Base-by-base conservation (phyloP, 345 rosid species). In the Ceriops decandra region DNA sequence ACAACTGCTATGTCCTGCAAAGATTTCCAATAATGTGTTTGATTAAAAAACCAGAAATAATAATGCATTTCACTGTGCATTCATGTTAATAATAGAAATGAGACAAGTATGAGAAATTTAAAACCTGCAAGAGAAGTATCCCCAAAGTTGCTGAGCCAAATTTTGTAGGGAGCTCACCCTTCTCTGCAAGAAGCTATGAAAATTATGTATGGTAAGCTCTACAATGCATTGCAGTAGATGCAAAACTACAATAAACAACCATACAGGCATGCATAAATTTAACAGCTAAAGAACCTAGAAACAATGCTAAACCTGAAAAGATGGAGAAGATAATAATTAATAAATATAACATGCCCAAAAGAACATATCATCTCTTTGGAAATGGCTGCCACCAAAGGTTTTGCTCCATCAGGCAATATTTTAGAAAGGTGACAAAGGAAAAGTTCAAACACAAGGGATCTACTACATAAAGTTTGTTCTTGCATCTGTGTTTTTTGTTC, bases 141-240 rank as follows among this genome's bases (percentile, higher is more conserved):
- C 98, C 98, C 72, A 93, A 79, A 71, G 98, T 91, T 75, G 98
- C 97, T 15, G 98, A 93, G 70, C 98, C 98, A 83, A 91, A 85
- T 80, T 95, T 88, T 68, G 98, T 93, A 32, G 98, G 96, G 53
- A 93, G 96, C 87, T 93, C 98, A 73, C 98, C 98, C 72, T 82
- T 89, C 84, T 93, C 98, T 84, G 98, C 97, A 79, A 93, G 95
- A 76, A 93, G 98, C 97, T 93, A 82, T 72, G 79, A 27, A 77
- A 27, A 77, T 76, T 72, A 76, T 58, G 70, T 47, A 72, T 75
- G 75, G 65, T 82, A 78, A 85, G 87, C 68, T 68, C 73, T 64
- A 68, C 33, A 68, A 63, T 67, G 70, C 60, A 58, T 30, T 38
- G 27, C 49, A 66, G 17, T 27, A 24, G 28, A 26, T 54, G 16